Base-by-base conservation (phyloP, 805 yeast species). In the Zygotorulaspora florentina region DNA sequence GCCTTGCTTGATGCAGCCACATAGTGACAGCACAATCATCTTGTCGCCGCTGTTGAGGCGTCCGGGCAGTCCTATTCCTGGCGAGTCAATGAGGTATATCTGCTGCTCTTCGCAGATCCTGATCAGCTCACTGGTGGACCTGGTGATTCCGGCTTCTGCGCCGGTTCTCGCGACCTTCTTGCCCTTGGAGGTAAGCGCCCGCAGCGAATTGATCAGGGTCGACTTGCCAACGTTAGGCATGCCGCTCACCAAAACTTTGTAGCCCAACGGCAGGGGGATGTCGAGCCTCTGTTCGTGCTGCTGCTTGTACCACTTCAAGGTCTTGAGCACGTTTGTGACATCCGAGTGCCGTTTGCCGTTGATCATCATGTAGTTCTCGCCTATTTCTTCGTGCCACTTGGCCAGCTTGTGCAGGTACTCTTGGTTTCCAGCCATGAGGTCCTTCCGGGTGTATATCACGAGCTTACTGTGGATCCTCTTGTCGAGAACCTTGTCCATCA, bases 201-300 rank as follows among this genome's bases (percentile, higher is more conserved):
- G 67, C 41, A 90, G 67, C 0, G 83, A 72, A 58, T 93, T 93
- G 23, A 90, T 83, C 39, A 93, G 62, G 0, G 96, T 85, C 10
- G 96, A 85, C 65, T 93, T 93, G 0, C 99, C 99, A n/a, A 89
- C 95, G 62, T 93, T 93, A 1, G 99, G 99, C 93, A 93, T 86
- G 0, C 99, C 99, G 6, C 84, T 81, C 37, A 91, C 78, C 71
- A 90, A 71, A 46, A 86, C 65, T 17, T 89, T 67, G 39, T 85
- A 69, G 0, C 98, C 98, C 48, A 89, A 65, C 0, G 97, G 96
- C 0, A 96, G 95, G 1, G 82, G 78, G 0, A 91, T 87, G 74
- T 45, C 31, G 34, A 45, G 43, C 23, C 34, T 35, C 18, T 46
- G 48, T 17, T 50, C 44, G 20, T 48, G 69, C 3, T 61, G 51